These are phyloP conservation scores for Globisporangium takayamanum DNA, from an alignment of 352 stramenopile genomes.

Conservation along the genomic window DNA sequence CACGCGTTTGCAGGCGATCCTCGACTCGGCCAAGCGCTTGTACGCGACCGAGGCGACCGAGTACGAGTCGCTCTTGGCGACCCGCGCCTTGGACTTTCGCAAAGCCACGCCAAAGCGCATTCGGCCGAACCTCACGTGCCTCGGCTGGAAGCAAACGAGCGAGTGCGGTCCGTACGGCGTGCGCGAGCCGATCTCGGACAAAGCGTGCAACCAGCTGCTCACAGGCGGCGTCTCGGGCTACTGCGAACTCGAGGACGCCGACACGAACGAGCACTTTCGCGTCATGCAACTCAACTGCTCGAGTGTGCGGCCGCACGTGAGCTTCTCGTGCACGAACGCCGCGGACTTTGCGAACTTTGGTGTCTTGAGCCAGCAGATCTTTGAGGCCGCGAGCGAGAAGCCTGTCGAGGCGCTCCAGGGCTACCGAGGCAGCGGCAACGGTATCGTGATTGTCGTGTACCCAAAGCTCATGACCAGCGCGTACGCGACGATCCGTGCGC, in stretches of 20 bases:
- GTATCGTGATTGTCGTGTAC: conserved; percentile 70
- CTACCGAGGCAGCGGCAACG: conserved; percentile 27
- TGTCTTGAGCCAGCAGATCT: conserved; percentile 23
- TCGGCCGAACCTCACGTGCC: conserved; percentile 35
- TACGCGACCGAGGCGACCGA: conserved; percentile 24
- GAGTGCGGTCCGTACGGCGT: conserved; percentile 36
- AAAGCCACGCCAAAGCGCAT: conserved; percentile 24
- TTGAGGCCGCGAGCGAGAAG: conserved; percentile 18
- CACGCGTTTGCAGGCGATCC: conserved; percentile 25
- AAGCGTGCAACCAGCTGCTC: conserved; percentile 39
- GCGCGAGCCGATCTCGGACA: conserved; percentile 44
- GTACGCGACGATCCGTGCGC: conserved; percentile 47
- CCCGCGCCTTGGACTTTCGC: conserved; percentile 28
- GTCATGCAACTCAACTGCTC: conserved; percentile 68
- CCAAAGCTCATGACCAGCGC: conserved; percentile 61
- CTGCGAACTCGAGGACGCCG: conserved; percentile 52
- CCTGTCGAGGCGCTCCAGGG: conserved; percentile 17
- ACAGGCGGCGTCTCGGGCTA: conserved; percentile 42
- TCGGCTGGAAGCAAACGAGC: conserved; percentile 58
- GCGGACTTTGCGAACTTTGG: conserved; percentile 62
- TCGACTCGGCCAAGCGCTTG: conserved; percentile 24
- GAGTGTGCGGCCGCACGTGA: conserved; percentile 39
- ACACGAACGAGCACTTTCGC: conserved; percentile 53
- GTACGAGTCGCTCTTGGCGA: conserved; percentile 28
- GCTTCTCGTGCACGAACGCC: conserved; percentile 49